phyloP scores from a whole-genome alignment of 106 monocot species.

The Dendrobium chrysotoxum region DNA sequence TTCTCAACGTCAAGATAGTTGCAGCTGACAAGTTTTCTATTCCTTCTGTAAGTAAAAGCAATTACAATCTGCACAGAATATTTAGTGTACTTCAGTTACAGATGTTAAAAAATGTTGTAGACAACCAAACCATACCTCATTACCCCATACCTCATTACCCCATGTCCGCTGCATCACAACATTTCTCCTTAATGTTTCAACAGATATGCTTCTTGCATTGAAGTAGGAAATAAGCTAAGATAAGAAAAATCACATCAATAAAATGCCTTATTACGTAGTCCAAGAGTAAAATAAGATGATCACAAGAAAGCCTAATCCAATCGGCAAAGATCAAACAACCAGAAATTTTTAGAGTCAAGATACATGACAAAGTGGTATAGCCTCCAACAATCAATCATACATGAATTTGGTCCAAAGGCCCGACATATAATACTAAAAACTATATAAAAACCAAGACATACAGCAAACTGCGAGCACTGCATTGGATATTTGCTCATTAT shows the following conservation, averaged over 20 bases:
- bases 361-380: background rate
- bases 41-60: constrained; percentile 75
- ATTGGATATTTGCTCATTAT: no score
- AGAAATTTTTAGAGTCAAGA: background rate
- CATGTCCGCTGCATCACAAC: constrained; percentile 38
- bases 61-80: constrained; percentile 54
- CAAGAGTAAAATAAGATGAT: background rate
- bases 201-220: constrained; percentile 42
- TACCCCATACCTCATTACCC: constrained; percentile 27
- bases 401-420: background rate
- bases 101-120: background rate
- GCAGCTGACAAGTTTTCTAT: constrained; percentile 72
- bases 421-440: background rate
- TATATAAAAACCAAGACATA: background rate
- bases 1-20: constrained; percentile 65
- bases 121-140: constrained; percentile 19
- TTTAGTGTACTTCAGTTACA: background rate
- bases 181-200: constrained; percentile 62
- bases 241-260: background rate
- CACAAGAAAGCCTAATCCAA: background rate
- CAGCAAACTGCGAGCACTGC: no score
- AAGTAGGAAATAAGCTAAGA: constrained; percentile 58
- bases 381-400: background rate
- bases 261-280: background rate
- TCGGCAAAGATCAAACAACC: background rate